These are phyloP conservation scores for Medicago ruthenica DNA, from an alignment of 306 rosid genomes.

Conservation along the genomic window DNA sequence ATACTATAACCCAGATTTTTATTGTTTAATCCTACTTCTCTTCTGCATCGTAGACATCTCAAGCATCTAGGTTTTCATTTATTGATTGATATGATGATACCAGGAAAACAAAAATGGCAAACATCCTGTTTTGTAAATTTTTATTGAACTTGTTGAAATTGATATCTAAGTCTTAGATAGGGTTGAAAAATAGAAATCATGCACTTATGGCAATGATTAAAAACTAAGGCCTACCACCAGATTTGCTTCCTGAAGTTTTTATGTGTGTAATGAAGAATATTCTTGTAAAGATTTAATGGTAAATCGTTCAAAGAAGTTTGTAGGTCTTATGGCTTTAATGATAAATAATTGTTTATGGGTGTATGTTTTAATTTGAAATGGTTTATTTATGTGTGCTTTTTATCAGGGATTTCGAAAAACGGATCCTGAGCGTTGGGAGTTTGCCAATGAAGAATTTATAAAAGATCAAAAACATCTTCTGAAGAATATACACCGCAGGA, in stretches of 20 bases:
- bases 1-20: background rate
- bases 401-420: constrained; percentile 91
- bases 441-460: constrained; percentile 88
- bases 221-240: background rate
- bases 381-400: constrained; percentile 32
- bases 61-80: background rate
- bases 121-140: background rate
- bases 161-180: background rate
- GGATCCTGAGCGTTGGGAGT: constrained; percentile 95
- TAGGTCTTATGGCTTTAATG: constrained; percentile 26
- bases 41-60: constrained; percentile 5
- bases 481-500: constrained; percentile 91
- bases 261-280: constrained; percentile 1
- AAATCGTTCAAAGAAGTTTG: constrained; percentile 26
- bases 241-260: constrained; percentile 1
- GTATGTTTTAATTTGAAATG: constrained; percentile 27
- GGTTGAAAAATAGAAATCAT: constrained; percentile 24
- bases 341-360: background rate
- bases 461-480: constrained; percentile 96
- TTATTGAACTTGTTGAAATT: background rate
- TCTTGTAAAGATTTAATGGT: constrained; percentile 10
- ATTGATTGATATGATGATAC: constrained; percentile 7
- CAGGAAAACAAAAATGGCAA: background rate
- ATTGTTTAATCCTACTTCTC: constrained; percentile 22
- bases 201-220: constrained; percentile 13